These are phyloP conservation scores for Zygotorulaspora sp. DNA, from an alignment of 805 yeast species.

Conservation along the genomic window DNA sequence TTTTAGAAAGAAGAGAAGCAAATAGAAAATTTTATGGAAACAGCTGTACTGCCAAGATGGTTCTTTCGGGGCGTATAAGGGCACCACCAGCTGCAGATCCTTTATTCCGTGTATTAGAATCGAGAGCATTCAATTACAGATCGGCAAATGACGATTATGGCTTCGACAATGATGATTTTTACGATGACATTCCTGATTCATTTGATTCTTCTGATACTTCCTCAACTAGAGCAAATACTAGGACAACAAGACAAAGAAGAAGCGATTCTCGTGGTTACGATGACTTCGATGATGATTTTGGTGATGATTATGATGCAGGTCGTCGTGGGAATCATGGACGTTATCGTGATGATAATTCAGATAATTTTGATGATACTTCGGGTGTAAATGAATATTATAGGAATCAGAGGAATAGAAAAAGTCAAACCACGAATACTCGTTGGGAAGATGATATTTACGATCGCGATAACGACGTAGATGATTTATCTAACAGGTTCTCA, in stretches of 20 bases:
- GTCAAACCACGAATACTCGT: conserved; percentile 37
- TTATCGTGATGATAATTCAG: conserved; percentile 17
- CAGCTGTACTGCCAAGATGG: conserved; percentile 80
- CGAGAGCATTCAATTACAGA: conserved; percentile 70
- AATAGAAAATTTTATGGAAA: conserved; percentile 91
- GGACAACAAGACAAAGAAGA: conserved; percentile 28
- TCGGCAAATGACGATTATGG: conserved; percentile 62
- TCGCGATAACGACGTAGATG: conserved; percentile 36
- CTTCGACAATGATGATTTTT: conserved; percentile 58
- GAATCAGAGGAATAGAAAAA: conserved; percentile 18
- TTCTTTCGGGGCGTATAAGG: conserved; percentile 82
- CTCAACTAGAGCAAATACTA: conserved; percentile 26
- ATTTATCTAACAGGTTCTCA: conserved; percentile 37
- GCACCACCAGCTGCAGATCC: conserved; percentile 90
- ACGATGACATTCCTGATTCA: conserved; percentile 51
- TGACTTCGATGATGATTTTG: conserved; percentile 27
- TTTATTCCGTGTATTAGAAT: conserved; percentile 77
- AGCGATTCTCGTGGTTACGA: conserved; percentile 29
- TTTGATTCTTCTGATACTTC: conserved; percentile 36
- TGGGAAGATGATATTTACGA: conserved; percentile 93
- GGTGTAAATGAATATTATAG: conserved; percentile 42
- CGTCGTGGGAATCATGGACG: conserved; percentile 22
- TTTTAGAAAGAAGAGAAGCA: conserved; percentile 96
- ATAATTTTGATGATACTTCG: conserved; percentile 33
- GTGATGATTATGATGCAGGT: conserved; percentile 11